These are phyloP conservation scores for Fusarium dlaminii DNA, from an alignment of 2,329 filamentous ascomycete genomes.

Conservation along the genomic window DNA sequence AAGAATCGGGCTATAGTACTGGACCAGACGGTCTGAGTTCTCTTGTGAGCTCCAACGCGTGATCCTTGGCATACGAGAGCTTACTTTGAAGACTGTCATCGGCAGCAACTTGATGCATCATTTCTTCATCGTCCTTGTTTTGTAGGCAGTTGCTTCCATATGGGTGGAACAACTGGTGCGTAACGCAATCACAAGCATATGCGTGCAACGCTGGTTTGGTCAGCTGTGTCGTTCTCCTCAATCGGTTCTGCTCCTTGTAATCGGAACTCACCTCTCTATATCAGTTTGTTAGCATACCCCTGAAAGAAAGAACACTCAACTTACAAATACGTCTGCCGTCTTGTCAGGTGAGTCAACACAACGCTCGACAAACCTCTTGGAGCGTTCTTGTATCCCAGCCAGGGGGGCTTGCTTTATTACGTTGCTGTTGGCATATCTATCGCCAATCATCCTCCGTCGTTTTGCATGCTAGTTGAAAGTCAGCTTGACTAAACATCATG, in stretches of 20 bases:
- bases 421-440: slow-evolving; percentile 75
- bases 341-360: slow-evolving; percentile 57
- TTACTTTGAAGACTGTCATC: slow-evolving; percentile 74
- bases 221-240: slow-evolving; percentile 11
- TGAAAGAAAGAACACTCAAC: slow-evolving; percentile 15
- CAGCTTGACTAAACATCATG: neutral
- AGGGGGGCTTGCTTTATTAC: slow-evolving; percentile 66
- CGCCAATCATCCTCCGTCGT: slow-evolving; percentile 70
- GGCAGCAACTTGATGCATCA: slow-evolving; percentile 75
- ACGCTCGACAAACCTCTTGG: slow-evolving; percentile 62
- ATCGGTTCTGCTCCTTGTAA: neutral
- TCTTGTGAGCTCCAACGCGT: slow-evolving; percentile 12
- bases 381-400: slow-evolving; percentile 66
- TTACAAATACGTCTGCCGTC: slow-evolving; percentile 70
- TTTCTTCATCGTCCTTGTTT: slow-evolving; percentile 63
- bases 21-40: slow-evolving; percentile 64
- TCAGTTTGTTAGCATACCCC: slow-evolving; percentile 7
- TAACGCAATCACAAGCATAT: slow-evolving; percentile 75
- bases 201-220: slow-evolving; percentile 61
- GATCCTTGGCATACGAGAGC: slow-evolving; percentile 32
- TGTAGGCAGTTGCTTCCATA: slow-evolving; percentile 69
- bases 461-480: slow-evolving; percentile 62
- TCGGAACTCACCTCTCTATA: slow-evolving; percentile 45
- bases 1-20: slow-evolving; percentile 64
- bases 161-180: slow-evolving; percentile 75